Base-by-base conservation (phyloP, 2,329 filamentous ascomycete genomes). In the Exophiala sp. region DNA sequence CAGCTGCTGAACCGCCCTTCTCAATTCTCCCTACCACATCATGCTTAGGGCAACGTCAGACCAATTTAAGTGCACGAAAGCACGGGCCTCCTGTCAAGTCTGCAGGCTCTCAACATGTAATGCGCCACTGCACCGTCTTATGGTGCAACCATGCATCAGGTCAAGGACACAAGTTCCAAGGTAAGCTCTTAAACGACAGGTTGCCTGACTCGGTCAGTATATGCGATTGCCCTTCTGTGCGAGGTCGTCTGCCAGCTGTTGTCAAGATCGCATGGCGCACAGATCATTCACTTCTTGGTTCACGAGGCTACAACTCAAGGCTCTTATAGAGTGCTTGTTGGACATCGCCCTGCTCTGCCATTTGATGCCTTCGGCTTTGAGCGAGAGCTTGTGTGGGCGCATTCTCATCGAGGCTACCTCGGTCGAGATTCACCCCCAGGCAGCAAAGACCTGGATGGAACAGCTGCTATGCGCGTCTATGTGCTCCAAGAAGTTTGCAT, bases 11-110 rank as follows among this genome's bases (percentile, higher is more conserved):
- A 41, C 40, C 46, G 23, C 46, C 42, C 43, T 43, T 34, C 34
- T 50, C 53, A 48, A 19, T 50, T 14, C 34, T 32, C 35, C 8
- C 39, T 45, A 27, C 43, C 52, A 50, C 34, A 14, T 35, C 44
- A 11, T 18, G 19, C 18, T 34, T 9, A 19, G 34, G 34, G 34
- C 34, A 37, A n/a, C 16, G 34, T 37, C 34, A 37, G 18, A 37
- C 21, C 4, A 8, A 10, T 13, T 41, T 41, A 24, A 24, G 38
- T 24, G 38, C 38, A 41, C 19, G 2, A n/a, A 10, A 21, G 19
- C 38, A 41, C 38, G 22, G 38, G 13, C 38, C 38, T 18, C 34
- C 34, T 37, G 34, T 37, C 34, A 37, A 37, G 7, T 37, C 3
- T n/a, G 34, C 34, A 37, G 34, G 29, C n/a, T 13, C 7, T 32